Base-by-base conservation (phyloP, 306 rosid genomes). In the Phaseolus lunatus region DNA sequence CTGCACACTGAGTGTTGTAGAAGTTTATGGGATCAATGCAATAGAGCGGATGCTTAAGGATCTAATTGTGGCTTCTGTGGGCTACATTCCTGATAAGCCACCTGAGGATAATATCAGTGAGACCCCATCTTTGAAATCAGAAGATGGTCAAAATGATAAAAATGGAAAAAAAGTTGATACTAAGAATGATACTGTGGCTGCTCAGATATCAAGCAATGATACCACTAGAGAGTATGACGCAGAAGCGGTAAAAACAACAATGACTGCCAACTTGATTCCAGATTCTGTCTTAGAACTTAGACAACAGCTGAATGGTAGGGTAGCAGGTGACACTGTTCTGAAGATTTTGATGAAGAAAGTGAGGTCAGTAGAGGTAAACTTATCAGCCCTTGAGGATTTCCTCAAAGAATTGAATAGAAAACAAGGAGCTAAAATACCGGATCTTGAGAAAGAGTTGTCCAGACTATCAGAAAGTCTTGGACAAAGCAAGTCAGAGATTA, bases 261-360 rank as follows among this genome's bases (percentile, higher is more conserved):
- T 10, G 37, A 63, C 27, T 20, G 76, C 70, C 41, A 85, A 67
- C 78, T 75, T 84, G 84, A 31, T 86, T 76, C 92, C 91, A 14
- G 91, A 93, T 75, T 93, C 95, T 59, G 90, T 89, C 49, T 70
- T 70, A 24, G 93, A 87, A 56, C 84, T 86, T 18, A 85, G 94
- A 74, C 92, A 91, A 45, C 95, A 91, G 78, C 77, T 85, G 19
- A 89, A 86, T 75, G 96, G 98, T 71, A 90, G 97, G 87, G 71
- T 92, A 63, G 86, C 94, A 12, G 87, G 98, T 39, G 98, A 94
- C 81, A 88, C 90, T 68, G 94, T 94, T 54, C 87, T 94, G 77
- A 94, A 87, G 93, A 94, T 94, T 84, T 86, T 94, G 92, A 90
- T 92, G 96, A 94, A 94, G 85, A 94, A 92, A 79, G 93, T 94